Base-by-base conservation (phyloP, 108 stramenopile genomes). In the Epithemia pelagica region DNA sequence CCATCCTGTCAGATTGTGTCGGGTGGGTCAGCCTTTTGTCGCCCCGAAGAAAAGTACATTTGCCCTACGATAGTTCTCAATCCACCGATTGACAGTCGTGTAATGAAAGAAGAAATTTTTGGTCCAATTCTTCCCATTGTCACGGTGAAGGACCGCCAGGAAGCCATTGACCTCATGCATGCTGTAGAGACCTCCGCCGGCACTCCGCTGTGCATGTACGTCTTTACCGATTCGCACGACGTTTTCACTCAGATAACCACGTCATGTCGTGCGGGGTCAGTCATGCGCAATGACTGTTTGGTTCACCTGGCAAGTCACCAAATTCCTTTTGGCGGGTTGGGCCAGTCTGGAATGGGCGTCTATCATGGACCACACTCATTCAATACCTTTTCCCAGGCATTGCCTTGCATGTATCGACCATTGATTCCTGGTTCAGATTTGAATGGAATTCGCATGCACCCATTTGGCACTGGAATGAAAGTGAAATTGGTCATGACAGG, bases 41-140 rank as follows among this genome's bases (percentile, higher is more conserved):
- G 83, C 57, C 59, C 58, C 25, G 46, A 72, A 26, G 55, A 65
- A 0, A 69, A 78, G n/a, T 91, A 76, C 65, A 54, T 91, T 30
- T 67, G 60, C 2, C 86, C 88, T 20, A 91, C 90, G 0, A 33
- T 90, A 19, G 62, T 91, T 37, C 32, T 87, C 32, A 74, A 86
- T 65, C 83, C 85, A 59, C 53, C 68, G 26, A 52, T 53, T 8
- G 69, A 79, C 22, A 78, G 79, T 28, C 68, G 58, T 19, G 56
- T 93, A 5, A 78, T 91, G 74, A 32, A 78, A 54, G 94, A 96
- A 66, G 96, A 96, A 63, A 84, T 96, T 10, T 96, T 96, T 75
- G 92, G 94, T 7, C 92, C 93, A 3, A 71, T 94, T 30, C 71
- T 96, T 32, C 90, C 96, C 24, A 80, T 95, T 61, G 24, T 94